Evolutionary conservation across 768 basidiomycete species (phyloP).

Genomic region (Strobilomyces confusus): DNA sequence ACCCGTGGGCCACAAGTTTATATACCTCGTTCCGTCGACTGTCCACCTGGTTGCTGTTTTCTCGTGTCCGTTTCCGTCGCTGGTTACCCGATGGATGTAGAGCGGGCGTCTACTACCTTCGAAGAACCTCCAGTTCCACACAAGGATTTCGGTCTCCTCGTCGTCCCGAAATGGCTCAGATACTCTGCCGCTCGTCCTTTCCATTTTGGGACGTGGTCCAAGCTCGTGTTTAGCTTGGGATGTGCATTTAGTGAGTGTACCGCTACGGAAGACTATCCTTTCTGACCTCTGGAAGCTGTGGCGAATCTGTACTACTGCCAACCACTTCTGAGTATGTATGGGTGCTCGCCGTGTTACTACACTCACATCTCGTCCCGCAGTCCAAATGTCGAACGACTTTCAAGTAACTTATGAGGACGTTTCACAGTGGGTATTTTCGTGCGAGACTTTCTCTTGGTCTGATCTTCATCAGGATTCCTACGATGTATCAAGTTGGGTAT

Average conservation of each 20-base stretch:
- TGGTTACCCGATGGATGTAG: conserved; percentile 15
- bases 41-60: neutral
- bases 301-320: conserved; percentile 81
- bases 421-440: conserved; percentile 21
- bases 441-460: neutral
- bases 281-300: conserved; percentile 31
- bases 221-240: conserved; percentile 13
- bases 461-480: conserved; percentile 44
- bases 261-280: neutral
- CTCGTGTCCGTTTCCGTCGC: conserved; percentile 1
- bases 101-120: conserved; percentile 2
- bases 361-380: conserved; percentile 1
- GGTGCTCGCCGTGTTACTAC: neutral
- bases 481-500: conserved; percentile 64
- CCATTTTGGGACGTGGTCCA: conserved; percentile 13
- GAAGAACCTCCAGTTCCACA: neutral
- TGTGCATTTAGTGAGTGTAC: conserved; percentile 19
- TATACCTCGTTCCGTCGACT: conserved; percentile 9
- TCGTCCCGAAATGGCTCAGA: conserved; percentile 15
- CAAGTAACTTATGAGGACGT: conserved; percentile 28
- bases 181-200: conserved; percentile 6
- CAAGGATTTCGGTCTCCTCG: conserved; percentile 13
- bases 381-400: conserved; percentile 37
- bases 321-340: conserved; percentile 59
- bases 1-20: conserved; percentile 3